Evolutionary conservation across 805 yeast species (phyloP).

Genomic region (Isabelozyma pseudorhagii): DNA sequence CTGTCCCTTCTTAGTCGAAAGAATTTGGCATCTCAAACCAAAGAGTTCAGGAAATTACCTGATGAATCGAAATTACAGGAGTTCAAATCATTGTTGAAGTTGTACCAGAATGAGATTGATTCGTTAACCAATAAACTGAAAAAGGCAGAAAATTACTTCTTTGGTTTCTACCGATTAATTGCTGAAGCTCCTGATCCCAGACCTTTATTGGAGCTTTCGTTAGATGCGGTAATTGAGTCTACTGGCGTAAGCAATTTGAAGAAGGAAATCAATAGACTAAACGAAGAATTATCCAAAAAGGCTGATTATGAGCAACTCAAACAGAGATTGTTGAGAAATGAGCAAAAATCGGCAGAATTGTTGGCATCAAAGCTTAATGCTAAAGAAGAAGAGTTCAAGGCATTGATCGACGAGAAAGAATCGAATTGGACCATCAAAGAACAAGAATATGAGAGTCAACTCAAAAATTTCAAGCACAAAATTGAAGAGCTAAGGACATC

Average conservation of each 20-base stretch:
- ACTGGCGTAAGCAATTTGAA: constrained; percentile 52
- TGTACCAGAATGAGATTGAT: constrained; percentile 89
- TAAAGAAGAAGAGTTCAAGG: constrained; percentile 70
- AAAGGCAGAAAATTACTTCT: constrained; percentile 66
- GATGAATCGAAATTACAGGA: constrained; percentile 66
- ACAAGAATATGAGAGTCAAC: constrained; percentile 46
- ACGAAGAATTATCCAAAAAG: constrained; percentile 56
- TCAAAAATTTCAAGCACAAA: constrained; percentile 50
- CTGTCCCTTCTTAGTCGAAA: constrained; percentile 68
- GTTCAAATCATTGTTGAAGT: constrained; percentile 63
- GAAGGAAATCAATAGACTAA: constrained; percentile 47
- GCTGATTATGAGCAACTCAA: constrained; percentile 82
- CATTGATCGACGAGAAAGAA: constrained; percentile 70
- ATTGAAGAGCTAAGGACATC: constrained; percentile 63
- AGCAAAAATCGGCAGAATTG: constrained; percentile 56
- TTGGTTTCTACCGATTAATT: constrained; percentile 68
- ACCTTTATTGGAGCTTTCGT: constrained; percentile 68
- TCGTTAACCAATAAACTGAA: constrained; percentile 74
- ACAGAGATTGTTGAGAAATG: constrained; percentile 55
- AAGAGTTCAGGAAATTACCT: constrained; percentile 70
- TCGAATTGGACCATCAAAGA: constrained; percentile 64
- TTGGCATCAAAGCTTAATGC: constrained; percentile 55
- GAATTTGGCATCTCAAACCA: constrained; percentile 78
- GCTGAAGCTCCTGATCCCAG: constrained; percentile 94
- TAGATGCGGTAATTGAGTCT: constrained; percentile 57